A percentile compares a stretch with the other conserved stretches of the same genome.
Evolutionary conservation across 2,329 filamentous ascomycete species (phyloP).

Genomic region (Beauveria australis): DNA sequence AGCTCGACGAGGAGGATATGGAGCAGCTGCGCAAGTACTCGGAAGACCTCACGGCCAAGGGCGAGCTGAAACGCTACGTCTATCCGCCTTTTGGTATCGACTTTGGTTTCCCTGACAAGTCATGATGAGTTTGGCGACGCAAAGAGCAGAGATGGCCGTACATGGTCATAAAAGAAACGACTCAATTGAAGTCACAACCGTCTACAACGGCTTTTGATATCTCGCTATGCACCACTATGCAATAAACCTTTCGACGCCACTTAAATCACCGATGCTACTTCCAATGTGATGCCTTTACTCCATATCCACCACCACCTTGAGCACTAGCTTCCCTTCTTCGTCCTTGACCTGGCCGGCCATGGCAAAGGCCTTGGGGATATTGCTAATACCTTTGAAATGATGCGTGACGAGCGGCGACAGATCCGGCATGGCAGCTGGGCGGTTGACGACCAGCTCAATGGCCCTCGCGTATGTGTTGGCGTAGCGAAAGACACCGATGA

Average conservation of each 20-base stretch:
- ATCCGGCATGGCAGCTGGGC: conserved; percentile 48
- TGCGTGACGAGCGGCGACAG: conserved; percentile 65
- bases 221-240: not conserved
- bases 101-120: conserved; percentile 67
- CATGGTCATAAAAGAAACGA: not conserved
- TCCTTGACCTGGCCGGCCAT: conserved; percentile 67
- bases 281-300: conserved; percentile 9
- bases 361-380: conserved; percentile 59
- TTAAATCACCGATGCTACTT: not conserved
- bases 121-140: conserved; percentile 14
- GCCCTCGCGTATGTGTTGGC: conserved; percentile 62
- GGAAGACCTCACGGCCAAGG: conserved; percentile 37
- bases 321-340: conserved; percentile 58
- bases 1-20: conserved; percentile 54
- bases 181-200: not conserved
- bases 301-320: conserved; percentile 62
- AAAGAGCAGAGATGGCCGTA: not conserved
- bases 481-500: conserved; percentile 65
- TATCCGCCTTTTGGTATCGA: conserved; percentile 61
- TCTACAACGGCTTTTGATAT: not conserved
- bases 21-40: conserved; percentile 53
- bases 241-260: not conserved
- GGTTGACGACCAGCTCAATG: conserved; percentile 42
- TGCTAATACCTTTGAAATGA: conserved; percentile 54
- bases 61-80: conserved; percentile 53